phyloP scores from a whole-genome alignment of 345 rosid species.

The Sapria himalayana region DNA sequence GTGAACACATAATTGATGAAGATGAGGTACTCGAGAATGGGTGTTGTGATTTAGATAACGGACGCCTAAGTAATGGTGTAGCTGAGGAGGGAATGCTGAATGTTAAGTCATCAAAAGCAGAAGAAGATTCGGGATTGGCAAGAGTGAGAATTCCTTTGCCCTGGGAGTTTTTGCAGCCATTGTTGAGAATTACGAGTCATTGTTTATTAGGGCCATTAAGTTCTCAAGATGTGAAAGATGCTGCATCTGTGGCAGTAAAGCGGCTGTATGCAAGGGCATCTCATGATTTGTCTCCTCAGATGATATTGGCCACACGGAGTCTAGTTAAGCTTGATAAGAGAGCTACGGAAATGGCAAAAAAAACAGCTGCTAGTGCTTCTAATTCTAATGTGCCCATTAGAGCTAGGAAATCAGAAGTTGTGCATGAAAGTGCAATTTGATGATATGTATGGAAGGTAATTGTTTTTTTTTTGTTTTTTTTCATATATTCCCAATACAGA shows the following conservation, averaged over 20 bases:
- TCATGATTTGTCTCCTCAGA: conserved; percentile 84
- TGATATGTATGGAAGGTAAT: too few species aligned
- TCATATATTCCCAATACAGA: too few species aligned
- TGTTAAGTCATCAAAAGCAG: too few species aligned
- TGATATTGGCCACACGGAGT: conserved; percentile 66
- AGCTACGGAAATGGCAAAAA: conserved; percentile 29
- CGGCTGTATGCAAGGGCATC: conserved; percentile 76
- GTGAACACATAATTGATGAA: conserved; percentile 29
- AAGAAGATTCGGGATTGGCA: conserved; percentile 11
- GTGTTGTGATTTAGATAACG: conserved; percentile 10
- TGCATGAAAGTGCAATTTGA: too few species aligned
- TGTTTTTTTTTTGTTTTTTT: too few species aligned
- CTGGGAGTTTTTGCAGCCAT: conserved; percentile 81
- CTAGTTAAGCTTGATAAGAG: conserved; percentile 68
- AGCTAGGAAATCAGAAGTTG: conserved; percentile 67
- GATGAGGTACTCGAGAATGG: conserved; percentile 10
- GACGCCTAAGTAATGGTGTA: conserved; percentile 15
- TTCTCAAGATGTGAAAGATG: conserved; percentile 50
- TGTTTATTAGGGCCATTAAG: conserved; percentile 72
- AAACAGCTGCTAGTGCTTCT: conserved; percentile 11
- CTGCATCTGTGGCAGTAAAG: conserved; percentile 55
- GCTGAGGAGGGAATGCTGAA: conserved; percentile 19
- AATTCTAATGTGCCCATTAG: too few species aligned
- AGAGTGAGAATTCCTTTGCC: conserved; percentile 75
- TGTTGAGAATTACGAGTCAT: conserved; percentile 58